These are phyloP conservation scores for Claviceps capensis DNA, from an alignment of 2,329 filamentous ascomycete genomes.

Conservation along the genomic window DNA sequence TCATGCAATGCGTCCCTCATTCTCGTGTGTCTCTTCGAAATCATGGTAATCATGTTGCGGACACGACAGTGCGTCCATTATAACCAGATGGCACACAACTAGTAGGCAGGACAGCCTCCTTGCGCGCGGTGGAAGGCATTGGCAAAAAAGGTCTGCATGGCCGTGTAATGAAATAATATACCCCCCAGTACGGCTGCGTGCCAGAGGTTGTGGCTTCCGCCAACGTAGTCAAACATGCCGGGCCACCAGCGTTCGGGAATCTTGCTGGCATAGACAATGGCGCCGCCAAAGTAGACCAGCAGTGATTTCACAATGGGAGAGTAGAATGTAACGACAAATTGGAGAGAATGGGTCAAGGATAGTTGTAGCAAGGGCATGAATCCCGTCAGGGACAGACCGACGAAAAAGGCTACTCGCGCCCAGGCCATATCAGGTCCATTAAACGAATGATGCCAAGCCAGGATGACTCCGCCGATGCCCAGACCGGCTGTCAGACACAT, in stretches of 20 bases:
- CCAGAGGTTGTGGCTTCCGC: conserved; percentile 95
- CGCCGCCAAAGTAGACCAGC: conserved; percentile 72
- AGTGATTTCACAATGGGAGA: conserved; percentile 74
- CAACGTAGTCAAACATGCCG: conserved; percentile 88
- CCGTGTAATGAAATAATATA: conserved; percentile 92
- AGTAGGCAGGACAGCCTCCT: conserved; percentile 43
- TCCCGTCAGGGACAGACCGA: conserved; percentile 73
- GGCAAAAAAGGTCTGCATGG: conserved; percentile 91
- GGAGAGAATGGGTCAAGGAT: conserved; percentile 58
- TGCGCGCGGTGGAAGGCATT: conserved; percentile 57
- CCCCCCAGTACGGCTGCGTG: conserved; percentile 87
- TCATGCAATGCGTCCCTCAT: background rate
- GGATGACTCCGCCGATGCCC: conserved; percentile 73
- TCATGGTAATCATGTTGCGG: background rate
- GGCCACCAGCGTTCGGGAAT: conserved; percentile 87
- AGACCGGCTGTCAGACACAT: conserved; percentile 69
- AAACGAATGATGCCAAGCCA: conserved; percentile 94
- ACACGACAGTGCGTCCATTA: background rate
- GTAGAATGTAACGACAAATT: conserved; percentile 82
- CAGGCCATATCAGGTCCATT: conserved; percentile 88
- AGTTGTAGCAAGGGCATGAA: conserved; percentile 83
- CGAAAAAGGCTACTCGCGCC: conserved; percentile 83
- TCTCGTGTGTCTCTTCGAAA: background rate
- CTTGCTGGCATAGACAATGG: conserved; percentile 79
- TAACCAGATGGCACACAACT: conserved; percentile 6